phyloP scores from a whole-genome alignment of 192 early-diverging fungal genomes.

The Chytriomyces confervae region DNA sequence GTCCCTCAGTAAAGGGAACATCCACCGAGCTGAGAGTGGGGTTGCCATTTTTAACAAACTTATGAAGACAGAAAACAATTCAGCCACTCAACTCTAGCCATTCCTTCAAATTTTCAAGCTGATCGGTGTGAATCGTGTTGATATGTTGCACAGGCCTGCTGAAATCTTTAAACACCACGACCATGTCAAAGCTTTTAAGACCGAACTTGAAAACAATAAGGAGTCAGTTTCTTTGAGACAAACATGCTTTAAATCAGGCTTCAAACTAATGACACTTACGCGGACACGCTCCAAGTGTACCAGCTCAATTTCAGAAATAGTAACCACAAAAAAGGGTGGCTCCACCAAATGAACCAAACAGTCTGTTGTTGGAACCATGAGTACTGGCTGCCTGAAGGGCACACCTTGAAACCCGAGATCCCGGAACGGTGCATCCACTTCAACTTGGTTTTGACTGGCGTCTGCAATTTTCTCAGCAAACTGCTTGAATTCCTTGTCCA shows the following conservation, averaged over 20 bases:
- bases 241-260: neutral
- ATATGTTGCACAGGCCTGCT: slow-evolving; percentile 87
- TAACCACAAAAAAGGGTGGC: slow-evolving; percentile 88
- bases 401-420: slow-evolving; percentile 96
- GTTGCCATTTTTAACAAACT: neutral
- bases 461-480: slow-evolving; percentile 90
- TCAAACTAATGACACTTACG: slow-evolving; percentile 40
- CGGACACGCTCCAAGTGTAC: slow-evolving; percentile 95
- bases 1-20: slow-evolving; percentile 90
- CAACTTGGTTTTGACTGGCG: slow-evolving; percentile 76
- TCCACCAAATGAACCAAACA: slow-evolving; percentile 96
- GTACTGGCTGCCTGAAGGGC: slow-evolving; percentile 86
- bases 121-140: slow-evolving; percentile 90
- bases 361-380: slow-evolving; percentile 93
- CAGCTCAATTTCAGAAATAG: slow-evolving; percentile 90
- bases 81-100: slow-evolving; percentile 74
- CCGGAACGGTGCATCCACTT: slow-evolving; percentile 92
- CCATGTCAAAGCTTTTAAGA: slow-evolving; percentile 98
- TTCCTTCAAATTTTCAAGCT: slow-evolving; percentile 93
- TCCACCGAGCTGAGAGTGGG: slow-evolving; percentile 75
- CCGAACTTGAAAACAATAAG: slow-evolving; percentile 73
- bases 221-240: neutral
- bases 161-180: slow-evolving; percentile 97
- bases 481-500: slow-evolving; percentile 93
- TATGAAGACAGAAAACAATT: neutral